phyloP scores from a whole-genome alignment of 169 alveolate species.

The Besnoitia besnoiti region DNA sequence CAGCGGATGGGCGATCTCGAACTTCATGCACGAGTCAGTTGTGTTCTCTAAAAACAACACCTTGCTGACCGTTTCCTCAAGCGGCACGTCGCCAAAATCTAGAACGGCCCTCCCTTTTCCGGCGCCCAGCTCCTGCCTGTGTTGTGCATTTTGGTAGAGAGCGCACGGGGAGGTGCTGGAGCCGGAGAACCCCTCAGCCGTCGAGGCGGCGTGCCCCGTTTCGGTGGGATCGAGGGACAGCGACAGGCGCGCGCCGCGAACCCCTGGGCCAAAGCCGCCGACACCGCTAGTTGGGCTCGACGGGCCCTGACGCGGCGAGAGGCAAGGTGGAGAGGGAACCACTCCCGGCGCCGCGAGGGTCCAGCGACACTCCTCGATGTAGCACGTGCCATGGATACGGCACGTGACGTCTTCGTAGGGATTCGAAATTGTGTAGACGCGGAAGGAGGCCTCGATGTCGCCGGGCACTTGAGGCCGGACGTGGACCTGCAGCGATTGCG shows the following conservation, averaged over 20 bases:
- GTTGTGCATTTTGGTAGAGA: not conserved
- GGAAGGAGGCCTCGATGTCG: slow-evolving; percentile 57
- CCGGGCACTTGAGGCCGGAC: slow-evolving; percentile 47
- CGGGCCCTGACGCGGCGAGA: not conserved
- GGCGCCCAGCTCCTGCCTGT: not conserved
- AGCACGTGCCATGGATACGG: slow-evolving; percentile 31
- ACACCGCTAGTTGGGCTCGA: not conserved
- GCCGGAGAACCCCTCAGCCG: not conserved
- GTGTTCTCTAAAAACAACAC: slow-evolving; percentile 58
- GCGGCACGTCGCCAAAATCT: slow-evolving; percentile 46
- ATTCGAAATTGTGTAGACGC: slow-evolving; percentile 69
- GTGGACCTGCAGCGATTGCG: not conserved
- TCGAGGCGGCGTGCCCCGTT: not conserved
- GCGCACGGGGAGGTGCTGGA: too few species aligned
- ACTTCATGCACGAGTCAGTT: slow-evolving; percentile 43
- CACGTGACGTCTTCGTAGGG: slow-evolving; percentile 70
- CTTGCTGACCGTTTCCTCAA: not conserved
- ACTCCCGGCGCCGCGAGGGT: not conserved
- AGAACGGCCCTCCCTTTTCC: not conserved
- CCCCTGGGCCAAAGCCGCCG: not conserved
- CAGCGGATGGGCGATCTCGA: slow-evolving; percentile 60
- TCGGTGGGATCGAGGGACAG: too few species aligned
- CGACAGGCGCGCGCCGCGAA: too few species aligned
- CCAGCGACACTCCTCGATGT: slow-evolving; percentile 32
- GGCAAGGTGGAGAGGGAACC: not conserved